Conservation (phyloP, 148 eudicot genomes). For the Spergularia bocconei region DNA sequence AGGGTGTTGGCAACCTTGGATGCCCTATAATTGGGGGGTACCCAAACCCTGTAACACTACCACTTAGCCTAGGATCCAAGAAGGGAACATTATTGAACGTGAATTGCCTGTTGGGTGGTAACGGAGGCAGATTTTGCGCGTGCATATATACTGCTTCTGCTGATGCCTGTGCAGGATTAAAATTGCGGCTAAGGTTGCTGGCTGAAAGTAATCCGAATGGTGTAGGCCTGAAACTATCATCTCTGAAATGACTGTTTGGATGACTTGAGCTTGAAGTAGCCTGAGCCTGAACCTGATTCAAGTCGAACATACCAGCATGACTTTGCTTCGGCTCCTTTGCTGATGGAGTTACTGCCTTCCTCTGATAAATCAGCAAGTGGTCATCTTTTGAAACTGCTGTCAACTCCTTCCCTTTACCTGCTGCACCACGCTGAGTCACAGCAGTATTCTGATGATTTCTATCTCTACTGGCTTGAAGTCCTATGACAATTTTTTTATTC, state of each 20-base stretch:
- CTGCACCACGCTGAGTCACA: background rate
- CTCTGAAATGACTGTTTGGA: background rate
- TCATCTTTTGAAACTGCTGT: too few species aligned
- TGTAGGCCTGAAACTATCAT: background rate
- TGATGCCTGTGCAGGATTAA: background rate
- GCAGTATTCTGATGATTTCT: background rate
- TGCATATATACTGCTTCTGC: background rate
- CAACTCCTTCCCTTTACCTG: too few species aligned
- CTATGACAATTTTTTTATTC: background rate
- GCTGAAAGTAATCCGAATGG: background rate
- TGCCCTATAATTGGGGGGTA: background rate
- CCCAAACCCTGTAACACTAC: background rate
- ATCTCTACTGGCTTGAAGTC: slow-evolving; percentile 11
- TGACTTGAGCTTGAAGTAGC: slow-evolving; percentile 10
- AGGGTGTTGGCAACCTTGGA: background rate
- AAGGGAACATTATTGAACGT: slow-evolving; percentile 29
- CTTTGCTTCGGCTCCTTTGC: slow-evolving; percentile 15
- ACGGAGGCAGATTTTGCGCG: background rate
- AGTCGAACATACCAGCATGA: slow-evolving; percentile 20
- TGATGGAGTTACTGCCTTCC: background rate
- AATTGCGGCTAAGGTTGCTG: background rate
- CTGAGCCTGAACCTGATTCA: slow-evolving; percentile 25
- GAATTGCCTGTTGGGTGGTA: slow-evolving; percentile 16
- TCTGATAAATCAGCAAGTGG: too few species aligned
- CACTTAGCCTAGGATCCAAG: slow-evolving; percentile 32